Evolutionary conservation across 306 rosid genomes (phyloP), one percentile per base, ranked within the genome.

Genomic region (Rosa chinensis): DNA sequence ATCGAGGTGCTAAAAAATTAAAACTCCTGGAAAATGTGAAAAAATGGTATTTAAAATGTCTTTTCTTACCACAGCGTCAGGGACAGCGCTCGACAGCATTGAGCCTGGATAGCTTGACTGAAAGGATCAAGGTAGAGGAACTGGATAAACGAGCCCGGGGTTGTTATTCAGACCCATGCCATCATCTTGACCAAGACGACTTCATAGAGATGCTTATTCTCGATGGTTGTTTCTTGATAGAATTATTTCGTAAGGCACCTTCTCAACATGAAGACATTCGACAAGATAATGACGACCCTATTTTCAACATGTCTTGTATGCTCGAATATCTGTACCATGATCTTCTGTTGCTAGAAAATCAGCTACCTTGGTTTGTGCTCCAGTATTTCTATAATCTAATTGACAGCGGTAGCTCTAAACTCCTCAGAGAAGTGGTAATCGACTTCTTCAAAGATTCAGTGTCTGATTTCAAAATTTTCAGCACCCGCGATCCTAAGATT

Each of bases 191-290:
- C 67, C 67, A 28, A 4, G 5, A 25, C 42, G 9, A 62, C 4
- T 62, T 62, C 37, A 28, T 62, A 62, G 4, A 11, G 42, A 25
- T 62, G 67, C 9, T 62, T 0, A 62, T 62, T 0, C 67, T 62
- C 14, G 67, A 62, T 5, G 42, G 67, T 62, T 62, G 67, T 62
- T 62, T 62, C 42, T 28, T 62, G 67, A 62, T 62, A 25, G 67
- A 62, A 2, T 62, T 62, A 14, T 62, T 62, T 28, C 42, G 67
- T 0, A 62, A 62, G 20, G 40, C 0, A 3, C 0, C 14, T 8
- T 3, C 4, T 10, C 32, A 21, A 20, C 0, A n/a, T n/a, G n/a
- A n/a, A n/a, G n/a, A n/a, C n/a, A n/a, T 0, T 0, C 4, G 8
- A 23, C 66, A 23, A 61, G 66, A 23, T 4, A 0, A 12, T 0